phyloP scores from a whole-genome alignment of 306 rosid species.

The Glycine soja region DNA sequence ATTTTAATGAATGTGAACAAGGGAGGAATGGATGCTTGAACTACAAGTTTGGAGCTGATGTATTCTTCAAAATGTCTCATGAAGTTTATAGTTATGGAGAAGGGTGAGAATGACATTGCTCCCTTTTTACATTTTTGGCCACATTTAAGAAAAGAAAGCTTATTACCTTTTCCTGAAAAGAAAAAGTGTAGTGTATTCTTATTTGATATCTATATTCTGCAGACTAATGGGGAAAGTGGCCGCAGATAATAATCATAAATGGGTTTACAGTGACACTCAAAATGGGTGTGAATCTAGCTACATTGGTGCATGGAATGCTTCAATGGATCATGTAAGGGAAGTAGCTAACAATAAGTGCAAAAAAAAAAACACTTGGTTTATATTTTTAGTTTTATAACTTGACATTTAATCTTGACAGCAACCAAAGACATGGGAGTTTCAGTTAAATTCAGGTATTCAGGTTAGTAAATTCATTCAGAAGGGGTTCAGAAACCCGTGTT shows the following conservation, averaged over 20 bases:
- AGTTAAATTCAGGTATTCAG: conserved; percentile 89
- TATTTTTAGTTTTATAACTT: background rate
- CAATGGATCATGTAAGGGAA: conserved; percentile 71
- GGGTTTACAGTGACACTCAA: conserved; percentile 74
- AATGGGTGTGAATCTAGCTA: conserved; percentile 66
- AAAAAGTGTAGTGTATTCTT: background rate
- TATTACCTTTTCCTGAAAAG: background rate
- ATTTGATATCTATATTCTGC: conserved; percentile 43
- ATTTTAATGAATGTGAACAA: conserved; percentile 76
- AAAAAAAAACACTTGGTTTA: background rate
- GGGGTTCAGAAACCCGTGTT: background rate
- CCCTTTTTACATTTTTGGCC: background rate
- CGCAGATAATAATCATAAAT: conserved; percentile 81
- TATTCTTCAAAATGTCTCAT: conserved; percentile 98
- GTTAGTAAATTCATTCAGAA: conserved; percentile 54
- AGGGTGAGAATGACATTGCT: conserved; percentile 59
- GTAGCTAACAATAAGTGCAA: background rate
- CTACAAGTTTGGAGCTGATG: conserved; percentile 78
- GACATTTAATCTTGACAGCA: conserved; percentile 59
- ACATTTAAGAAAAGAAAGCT: background rate
- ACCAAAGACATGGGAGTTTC: conserved; percentile 88
- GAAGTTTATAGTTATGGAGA: conserved; percentile 93
- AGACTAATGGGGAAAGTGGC: conserved; percentile 87
- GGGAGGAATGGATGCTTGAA: conserved; percentile 60
- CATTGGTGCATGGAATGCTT: conserved; percentile 76